phyloP scores from a whole-genome alignment of 2,329 filamentous ascomycete genomes.

The Cordyceps tenuipes region DNA sequence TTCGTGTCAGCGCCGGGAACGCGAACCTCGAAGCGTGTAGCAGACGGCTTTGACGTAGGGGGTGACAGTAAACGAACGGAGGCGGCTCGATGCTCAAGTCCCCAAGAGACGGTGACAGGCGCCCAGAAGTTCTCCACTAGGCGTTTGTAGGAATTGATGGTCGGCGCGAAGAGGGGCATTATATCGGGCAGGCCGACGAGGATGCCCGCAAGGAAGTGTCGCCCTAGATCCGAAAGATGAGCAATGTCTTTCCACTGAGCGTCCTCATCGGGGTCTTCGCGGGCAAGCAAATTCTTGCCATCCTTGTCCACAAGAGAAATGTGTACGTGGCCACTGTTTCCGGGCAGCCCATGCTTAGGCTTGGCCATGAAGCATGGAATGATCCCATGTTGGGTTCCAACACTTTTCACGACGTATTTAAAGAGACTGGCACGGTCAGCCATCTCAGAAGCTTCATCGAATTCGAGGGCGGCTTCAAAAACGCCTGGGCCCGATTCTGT shows the following conservation, averaged over 20 bases:
- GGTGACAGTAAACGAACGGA: slow-evolving; percentile 85
- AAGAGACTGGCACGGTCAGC: slow-evolving; percentile 87
- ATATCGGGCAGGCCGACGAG: slow-evolving; percentile 84
- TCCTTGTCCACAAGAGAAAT: slow-evolving; percentile 73
- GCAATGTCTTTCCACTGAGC: slow-evolving; percentile 68
- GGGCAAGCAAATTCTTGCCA: slow-evolving; percentile 78
- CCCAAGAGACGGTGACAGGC: slow-evolving; percentile 95
- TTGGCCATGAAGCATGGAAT: slow-evolving; percentile 99
- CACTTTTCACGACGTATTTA: slow-evolving; percentile 89
- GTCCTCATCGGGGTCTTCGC: slow-evolving; percentile 61
- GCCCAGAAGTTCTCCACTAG: slow-evolving; percentile 99
- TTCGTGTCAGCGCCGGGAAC: slow-evolving; percentile 94
- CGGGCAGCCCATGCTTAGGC: slow-evolving; percentile 79
- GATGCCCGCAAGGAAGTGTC: slow-evolving; percentile 87
- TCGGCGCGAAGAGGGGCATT: slow-evolving; percentile 92
- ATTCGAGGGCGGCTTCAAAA: slow-evolving; percentile 90
- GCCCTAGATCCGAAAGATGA: slow-evolving; percentile 76
- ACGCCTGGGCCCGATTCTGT: slow-evolving; percentile 91
- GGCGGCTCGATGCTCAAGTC: slow-evolving; percentile 86
- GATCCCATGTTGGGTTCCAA: slow-evolving; percentile 80
- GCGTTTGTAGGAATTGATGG: slow-evolving; percentile 95
- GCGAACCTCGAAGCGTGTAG: slow-evolving; percentile 86
- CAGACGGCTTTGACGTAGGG: slow-evolving; percentile 73
- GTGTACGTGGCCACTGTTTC: slow-evolving; percentile 95
- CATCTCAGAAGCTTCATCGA: slow-evolving; percentile 79